Evolutionary conservation across 495 filamentous ascomycete species (phyloP).

Genomic region (Thermochaetoides thermophila): DNA sequence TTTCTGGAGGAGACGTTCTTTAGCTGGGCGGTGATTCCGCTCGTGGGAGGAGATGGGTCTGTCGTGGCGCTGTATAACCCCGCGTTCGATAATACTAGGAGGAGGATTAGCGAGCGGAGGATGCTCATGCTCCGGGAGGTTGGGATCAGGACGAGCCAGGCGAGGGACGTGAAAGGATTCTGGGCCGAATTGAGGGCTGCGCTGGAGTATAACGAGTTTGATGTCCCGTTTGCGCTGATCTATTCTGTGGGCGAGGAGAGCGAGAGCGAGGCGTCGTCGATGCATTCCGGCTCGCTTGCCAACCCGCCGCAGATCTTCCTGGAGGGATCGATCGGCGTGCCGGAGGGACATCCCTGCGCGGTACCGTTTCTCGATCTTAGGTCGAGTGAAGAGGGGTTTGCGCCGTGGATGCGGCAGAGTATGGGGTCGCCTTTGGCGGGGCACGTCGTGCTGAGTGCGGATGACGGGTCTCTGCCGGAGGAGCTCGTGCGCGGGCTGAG

Average conservation of each 20-base stretch:
- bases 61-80: conserved; percentile 56
- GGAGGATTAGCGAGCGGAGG: conserved; percentile 48
- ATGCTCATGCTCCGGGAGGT: conserved; percentile 55
- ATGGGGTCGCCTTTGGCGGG: conserved; percentile 40
- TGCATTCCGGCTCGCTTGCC: conserved; percentile 41
- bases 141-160: conserved; percentile 51
- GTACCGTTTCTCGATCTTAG: conserved; percentile 42
- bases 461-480: conserved; percentile 41
- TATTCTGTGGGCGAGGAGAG: conserved; percentile 45
- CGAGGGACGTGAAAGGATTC: conserved; percentile 49
- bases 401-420: conserved; percentile 48
- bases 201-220: conserved; percentile 45
- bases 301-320: conserved; percentile 40
- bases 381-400: conserved; percentile 46
- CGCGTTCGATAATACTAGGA: conserved; percentile 51
- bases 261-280: conserved; percentile 46
- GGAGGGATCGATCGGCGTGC: conserved; percentile 49
- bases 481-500: conserved; percentile 46
- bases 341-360: conserved; percentile 40
- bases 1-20: conserved; percentile 57
- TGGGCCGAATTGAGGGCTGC: conserved; percentile 42
- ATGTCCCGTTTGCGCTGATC: conserved; percentile 48
- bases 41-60: conserved; percentile 45
- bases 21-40: conserved; percentile 51
- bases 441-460: conserved; percentile 42